These are phyloP conservation scores for Trametes hirsuta DNA, from an alignment of 1,284 basidiomycete genomes.

Conservation along the genomic window DNA sequence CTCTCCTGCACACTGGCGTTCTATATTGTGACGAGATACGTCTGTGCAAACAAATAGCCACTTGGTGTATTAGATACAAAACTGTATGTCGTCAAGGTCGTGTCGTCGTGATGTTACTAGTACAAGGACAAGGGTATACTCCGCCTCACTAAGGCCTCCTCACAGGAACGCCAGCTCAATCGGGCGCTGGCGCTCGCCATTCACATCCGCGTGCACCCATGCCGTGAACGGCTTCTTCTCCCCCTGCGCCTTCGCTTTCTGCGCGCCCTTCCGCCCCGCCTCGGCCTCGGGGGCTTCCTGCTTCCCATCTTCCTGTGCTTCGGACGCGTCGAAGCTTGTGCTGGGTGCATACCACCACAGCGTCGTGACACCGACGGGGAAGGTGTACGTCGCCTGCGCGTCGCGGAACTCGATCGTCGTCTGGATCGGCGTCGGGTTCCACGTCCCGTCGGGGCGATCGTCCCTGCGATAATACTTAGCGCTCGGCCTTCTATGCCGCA, in stretches of 20 bases:
- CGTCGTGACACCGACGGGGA: constrained; percentile 63
- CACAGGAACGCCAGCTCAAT: constrained; percentile 8
- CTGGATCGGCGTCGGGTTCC: constrained; percentile 61
- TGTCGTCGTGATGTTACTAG: background rate
- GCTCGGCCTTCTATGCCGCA: too few species aligned
- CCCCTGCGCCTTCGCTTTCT: background rate
- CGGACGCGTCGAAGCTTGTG: constrained; percentile 2
- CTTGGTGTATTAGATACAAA: background rate
- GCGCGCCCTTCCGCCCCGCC: background rate
- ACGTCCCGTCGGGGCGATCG: constrained; percentile 50
- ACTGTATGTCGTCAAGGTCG: too few species aligned
- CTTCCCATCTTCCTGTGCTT: background rate
- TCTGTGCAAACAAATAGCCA: too few species aligned
- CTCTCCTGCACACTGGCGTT: too few species aligned
- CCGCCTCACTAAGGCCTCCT: background rate
- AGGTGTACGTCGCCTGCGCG: constrained; percentile 65
- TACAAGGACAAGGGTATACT: background rate
- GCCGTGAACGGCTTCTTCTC: constrained; percentile 12
- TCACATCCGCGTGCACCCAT: constrained; percentile 8
- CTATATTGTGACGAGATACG: too few species aligned
- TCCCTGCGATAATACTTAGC: constrained; percentile 39
- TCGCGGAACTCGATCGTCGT: constrained; percentile 73
- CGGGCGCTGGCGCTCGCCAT: constrained; percentile 13
- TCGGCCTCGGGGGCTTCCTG: background rate
- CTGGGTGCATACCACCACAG: constrained; percentile 45